Conservation (phyloP, 2,329 filamentous ascomycete species). For the Diplodia scrobiculata region DNA sequence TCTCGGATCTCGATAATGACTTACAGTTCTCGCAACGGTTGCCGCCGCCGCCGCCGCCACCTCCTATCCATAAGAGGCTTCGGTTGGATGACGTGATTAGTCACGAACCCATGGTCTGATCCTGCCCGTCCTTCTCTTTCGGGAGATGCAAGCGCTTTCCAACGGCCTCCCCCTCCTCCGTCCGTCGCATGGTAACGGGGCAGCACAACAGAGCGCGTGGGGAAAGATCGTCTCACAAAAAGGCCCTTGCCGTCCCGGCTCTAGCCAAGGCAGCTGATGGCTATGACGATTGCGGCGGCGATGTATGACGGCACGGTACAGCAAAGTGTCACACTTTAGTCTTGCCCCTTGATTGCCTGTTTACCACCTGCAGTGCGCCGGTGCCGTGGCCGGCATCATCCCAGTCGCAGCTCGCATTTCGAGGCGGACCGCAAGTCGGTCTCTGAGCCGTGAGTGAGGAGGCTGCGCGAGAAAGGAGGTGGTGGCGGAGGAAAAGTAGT, state of each 20-base stretch:
- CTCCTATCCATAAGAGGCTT: background rate
- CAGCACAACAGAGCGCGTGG: background rate
- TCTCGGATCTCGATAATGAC: slow-evolving; percentile 12
- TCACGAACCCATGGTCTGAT: background rate
- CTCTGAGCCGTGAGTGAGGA: background rate
- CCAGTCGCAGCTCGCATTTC: slow-evolving; percentile 7
- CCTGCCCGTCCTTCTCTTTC: background rate
- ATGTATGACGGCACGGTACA: background rate
- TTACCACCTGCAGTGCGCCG: background rate
- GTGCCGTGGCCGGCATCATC: slow-evolving; percentile 1
- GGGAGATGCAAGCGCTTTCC: background rate
- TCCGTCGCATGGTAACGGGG: background rate
- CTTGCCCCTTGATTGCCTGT: background rate
- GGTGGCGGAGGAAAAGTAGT: background rate
- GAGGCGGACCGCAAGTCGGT: background rate
- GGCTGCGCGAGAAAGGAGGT: background rate
- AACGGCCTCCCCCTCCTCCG: background rate
- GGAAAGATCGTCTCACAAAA: background rate
- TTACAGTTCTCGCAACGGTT: background rate
- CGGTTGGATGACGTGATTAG: background rate
- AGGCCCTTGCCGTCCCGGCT: background rate
- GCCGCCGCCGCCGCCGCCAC: background rate
- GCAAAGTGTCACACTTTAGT: background rate
- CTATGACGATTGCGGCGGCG: background rate
- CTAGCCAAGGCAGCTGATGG: background rate